Evolutionary conservation across 2,329 filamentous ascomycete genomes (phyloP), one percentile per base, ranked within the genome.

Genomic region (Aureobasidium sp.): DNA sequence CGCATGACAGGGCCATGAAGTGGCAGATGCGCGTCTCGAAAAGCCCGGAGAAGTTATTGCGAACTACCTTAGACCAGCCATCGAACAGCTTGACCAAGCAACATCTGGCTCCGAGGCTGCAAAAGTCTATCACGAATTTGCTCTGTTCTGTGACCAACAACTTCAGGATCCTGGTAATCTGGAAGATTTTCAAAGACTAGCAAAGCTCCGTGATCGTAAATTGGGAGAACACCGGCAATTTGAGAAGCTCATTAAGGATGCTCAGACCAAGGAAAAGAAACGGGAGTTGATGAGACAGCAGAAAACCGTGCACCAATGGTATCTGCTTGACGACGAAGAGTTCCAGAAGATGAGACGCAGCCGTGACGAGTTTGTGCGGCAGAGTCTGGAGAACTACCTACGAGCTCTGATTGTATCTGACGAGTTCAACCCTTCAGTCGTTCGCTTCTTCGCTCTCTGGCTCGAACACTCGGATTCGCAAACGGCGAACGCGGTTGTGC

Each of bases 381-480:
- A 94, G 67, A 94, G 91, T 72, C 78, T 99, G 23, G 91, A 96
- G 71, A 97, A 97, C 70, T 99, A 99, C 69, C 81, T 99, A 2
- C 83, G 93, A 2, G 89, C 90, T 2, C 81, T 99, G 39, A 83
- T 82, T 53, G 90, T 92, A 15, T 96, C 90, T 26, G 92, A 99
- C 68, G 86, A 89, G 37, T 88, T 95, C 74, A 89, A 96, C 70
- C 91, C 91, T 66, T 91, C 96, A 70, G 88, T 91, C 3, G 82
- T 99, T 58, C 88, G 94, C 1, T 97, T 99, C 72, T 92, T 92
- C 61, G 90, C 94, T 0, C 77, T 99, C 20, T 99, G 94, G 94
- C 83, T 99, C 10, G 91, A 96, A 71, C 85, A 92, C 64, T 88
- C 90, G 0, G 84, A 85, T n/a, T 87, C 88, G 63, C 79, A 85